Evolutionary conservation across 345 rosid species (phyloP).

Genomic region (Acer saccharum): DNA sequence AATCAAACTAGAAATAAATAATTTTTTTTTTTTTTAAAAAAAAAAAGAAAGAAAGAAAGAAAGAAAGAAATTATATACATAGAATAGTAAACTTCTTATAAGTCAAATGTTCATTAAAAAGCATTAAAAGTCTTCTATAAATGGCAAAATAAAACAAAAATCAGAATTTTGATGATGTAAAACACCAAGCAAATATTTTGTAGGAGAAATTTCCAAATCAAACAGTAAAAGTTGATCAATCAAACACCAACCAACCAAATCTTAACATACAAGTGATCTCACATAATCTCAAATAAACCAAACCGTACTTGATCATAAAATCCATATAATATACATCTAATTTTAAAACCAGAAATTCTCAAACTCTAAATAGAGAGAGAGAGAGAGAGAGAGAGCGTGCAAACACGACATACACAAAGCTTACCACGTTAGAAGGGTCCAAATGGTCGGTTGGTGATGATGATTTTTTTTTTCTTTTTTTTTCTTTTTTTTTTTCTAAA

Average conservation of each 20-base stretch:
- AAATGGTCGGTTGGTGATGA: constrained; percentile 72
- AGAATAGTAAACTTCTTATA: too few relatives aligned
- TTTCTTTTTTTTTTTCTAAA: constrained; percentile 18
- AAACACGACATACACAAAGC: constrained; percentile 69
- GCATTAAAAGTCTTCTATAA: too few relatives aligned
- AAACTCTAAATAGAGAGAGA: background rate
- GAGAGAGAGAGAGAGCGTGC: constrained; percentile 55
- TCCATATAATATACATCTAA: too few relatives aligned
- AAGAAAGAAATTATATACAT: too few relatives aligned
- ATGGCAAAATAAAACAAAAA: too few relatives aligned
- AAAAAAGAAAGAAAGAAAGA: too few relatives aligned
- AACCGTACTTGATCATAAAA: background rate
- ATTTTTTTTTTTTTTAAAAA: too few relatives aligned
- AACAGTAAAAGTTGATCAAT: background rate
- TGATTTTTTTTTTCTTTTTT: constrained; percentile 15
- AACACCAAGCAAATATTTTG: background rate
- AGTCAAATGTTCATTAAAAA: too few relatives aligned
- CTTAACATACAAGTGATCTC: background rate
- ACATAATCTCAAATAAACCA: background rate
- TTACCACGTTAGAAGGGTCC: constrained; percentile 55
- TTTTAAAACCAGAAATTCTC: background rate
- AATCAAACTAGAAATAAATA: too few relatives aligned
- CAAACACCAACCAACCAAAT: background rate
- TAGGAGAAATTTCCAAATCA: background rate
- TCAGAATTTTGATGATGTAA: too few relatives aligned